Evolutionary conservation across 2,329 filamentous ascomycete genomes (phyloP).

Genomic region (Colletotrichum liaoningense): DNA sequence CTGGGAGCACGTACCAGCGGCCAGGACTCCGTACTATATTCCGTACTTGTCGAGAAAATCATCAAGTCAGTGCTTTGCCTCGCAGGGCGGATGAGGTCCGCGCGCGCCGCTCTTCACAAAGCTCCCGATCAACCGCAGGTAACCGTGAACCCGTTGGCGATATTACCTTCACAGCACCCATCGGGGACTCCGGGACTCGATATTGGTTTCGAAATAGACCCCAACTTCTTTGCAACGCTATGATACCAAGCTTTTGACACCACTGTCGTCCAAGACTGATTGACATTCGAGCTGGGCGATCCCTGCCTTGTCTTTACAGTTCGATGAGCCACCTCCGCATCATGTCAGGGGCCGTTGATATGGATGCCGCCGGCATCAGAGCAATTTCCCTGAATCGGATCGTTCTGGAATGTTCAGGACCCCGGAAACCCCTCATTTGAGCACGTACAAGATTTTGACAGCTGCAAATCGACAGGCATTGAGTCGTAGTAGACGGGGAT

Average conservation of each 20-base stretch:
- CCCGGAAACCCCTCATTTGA: neutral
- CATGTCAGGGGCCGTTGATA: neutral
- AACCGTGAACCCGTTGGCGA: neutral
- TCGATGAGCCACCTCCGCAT: neutral
- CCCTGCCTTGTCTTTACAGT: neutral
- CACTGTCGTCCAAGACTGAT: neutral
- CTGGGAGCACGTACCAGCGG: neutral
- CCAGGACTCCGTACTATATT: neutral
- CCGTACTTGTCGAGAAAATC: neutral
- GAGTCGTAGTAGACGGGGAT: neutral
- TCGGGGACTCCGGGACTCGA: constrained; percentile 10
- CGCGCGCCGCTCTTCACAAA: neutral
- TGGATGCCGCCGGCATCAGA: neutral
- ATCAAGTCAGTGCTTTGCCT: neutral
- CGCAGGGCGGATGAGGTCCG: neutral
- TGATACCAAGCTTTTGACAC: neutral
- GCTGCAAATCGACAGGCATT: neutral
- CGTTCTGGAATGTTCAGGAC: neutral
- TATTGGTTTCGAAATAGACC: neutral
- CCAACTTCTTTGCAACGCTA: neutral
- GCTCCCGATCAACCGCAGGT: neutral
- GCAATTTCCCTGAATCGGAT: neutral
- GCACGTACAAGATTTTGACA: neutral
- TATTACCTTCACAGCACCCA: neutral
- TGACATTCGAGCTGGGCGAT: neutral